phyloP scores from a whole-genome alignment of 768 basidiomycete species.

The Psilocybe tampanensis region DNA sequence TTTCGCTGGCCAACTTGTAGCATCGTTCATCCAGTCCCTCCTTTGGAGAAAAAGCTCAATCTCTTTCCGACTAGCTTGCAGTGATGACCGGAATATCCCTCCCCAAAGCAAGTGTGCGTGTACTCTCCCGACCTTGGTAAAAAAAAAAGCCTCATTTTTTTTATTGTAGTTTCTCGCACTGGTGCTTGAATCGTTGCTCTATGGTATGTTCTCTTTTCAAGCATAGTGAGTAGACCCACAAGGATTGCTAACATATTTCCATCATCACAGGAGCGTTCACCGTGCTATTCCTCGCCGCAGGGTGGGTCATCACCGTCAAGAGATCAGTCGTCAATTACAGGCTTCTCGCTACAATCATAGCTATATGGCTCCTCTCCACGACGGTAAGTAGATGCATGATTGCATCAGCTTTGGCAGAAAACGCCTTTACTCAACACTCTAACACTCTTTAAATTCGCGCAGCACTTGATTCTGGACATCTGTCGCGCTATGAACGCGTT shows the following conservation, averaged over 20 bases:
- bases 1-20: background rate
- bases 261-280: conserved; percentile 1
- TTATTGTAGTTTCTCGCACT: conserved; percentile 2
- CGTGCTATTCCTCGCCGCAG: conserved; percentile 1
- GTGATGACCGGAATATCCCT: background rate
- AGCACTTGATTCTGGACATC: conserved; percentile 8
- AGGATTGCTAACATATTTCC: background rate
- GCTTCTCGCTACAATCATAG: background rate
- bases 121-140: background rate
- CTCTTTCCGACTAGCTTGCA: background rate
- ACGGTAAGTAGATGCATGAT: background rate
- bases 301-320: conserved; percentile 2
- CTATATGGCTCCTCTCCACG: conserved; percentile 3
- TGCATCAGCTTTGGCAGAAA: background rate
- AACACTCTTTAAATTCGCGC: background rate
- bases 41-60: background rate
- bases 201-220: background rate
- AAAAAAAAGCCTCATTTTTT: background rate
- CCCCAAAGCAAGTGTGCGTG: background rate
- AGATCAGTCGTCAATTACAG: conserved; percentile 2
- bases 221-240: background rate
- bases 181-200: conserved; percentile 5
- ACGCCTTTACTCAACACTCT: background rate
- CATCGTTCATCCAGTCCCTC: too few species aligned
- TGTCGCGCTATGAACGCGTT: conserved; percentile 6